A percentile compares a stretch with the other conserved stretches of the same genome.
Evolutionary conservation across 2,329 filamentous ascomycete species (phyloP).

Genomic region (Ophiocordyceps unilateralis): DNA sequence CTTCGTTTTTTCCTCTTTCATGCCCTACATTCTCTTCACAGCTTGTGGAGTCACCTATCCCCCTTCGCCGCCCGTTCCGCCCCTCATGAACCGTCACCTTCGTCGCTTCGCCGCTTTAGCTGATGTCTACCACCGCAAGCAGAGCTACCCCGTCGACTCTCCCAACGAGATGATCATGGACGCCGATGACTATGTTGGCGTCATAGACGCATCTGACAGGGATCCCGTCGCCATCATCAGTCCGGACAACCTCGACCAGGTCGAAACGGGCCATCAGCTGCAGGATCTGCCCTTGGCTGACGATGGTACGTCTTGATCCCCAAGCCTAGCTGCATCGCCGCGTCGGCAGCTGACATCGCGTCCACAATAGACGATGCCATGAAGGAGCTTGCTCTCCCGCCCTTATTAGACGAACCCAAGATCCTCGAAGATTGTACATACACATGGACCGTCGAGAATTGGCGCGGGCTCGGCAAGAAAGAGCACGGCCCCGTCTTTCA

Average conservation of each 20-base stretch:
- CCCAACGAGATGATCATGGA: constrained; percentile 41
- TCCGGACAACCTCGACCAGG: constrained; percentile 30
- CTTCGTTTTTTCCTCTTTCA: background rate
- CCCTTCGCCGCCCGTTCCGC: background rate
- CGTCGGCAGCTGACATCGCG: background rate
- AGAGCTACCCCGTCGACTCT: constrained; percentile 37
- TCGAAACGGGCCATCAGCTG: constrained; percentile 24
- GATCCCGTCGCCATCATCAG: constrained; percentile 37
- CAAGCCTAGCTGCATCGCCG: constrained; percentile 2
- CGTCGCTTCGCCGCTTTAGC: background rate
- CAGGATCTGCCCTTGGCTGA: constrained; percentile 31
- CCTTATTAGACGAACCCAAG: constrained; percentile 58
- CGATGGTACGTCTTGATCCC: constrained; percentile 27
- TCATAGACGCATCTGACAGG: constrained; percentile 28
- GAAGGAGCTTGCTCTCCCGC: constrained; percentile 60
- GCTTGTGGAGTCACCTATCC: background rate
- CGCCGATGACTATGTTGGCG: constrained; percentile 35
- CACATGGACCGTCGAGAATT: constrained; percentile 81
- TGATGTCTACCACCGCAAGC: constrained; percentile 2
- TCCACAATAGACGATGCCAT: constrained; percentile 55
- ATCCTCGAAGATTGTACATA: constrained; percentile 56
- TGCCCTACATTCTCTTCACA: background rate
- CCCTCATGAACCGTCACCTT: background rate
- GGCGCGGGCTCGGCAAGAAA: constrained; percentile 59
- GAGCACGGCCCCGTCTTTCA: constrained; percentile 80